Evolutionary conservation across 1,139 yeast species (phyloP).

Genomic region (Suhomyces guaymorum): DNA sequence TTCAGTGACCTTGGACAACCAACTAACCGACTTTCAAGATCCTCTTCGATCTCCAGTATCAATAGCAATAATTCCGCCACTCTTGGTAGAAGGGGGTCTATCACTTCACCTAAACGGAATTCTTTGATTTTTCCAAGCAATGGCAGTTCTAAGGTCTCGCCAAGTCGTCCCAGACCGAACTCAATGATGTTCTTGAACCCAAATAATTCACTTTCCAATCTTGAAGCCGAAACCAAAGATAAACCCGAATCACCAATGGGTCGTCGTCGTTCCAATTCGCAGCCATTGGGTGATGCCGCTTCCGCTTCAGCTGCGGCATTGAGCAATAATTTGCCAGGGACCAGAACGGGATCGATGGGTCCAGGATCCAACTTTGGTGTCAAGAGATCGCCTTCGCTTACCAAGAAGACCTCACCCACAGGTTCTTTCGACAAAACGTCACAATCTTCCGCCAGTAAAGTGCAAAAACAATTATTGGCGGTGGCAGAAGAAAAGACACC

Average conservation of each 20-base stretch:
- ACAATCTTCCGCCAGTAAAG: slow-evolving; percentile 14
- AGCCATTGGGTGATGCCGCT: slow-evolving; percentile 31
- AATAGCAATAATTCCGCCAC: slow-evolving; percentile 17
- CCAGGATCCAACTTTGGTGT: too few relatives aligned
- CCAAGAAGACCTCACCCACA: slow-evolving; percentile 12
- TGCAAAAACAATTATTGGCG: slow-evolving; percentile 20
- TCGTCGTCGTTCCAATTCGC: slow-evolving; percentile 43
- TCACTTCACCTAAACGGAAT: slow-evolving; percentile 24
- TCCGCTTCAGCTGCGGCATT: slow-evolving; percentile 43
- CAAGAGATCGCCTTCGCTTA: slow-evolving; percentile 18
- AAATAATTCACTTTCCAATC: slow-evolving; percentile 23
- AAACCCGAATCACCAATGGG: slow-evolving; percentile 17
- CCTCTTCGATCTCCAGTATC: slow-evolving; percentile 22
- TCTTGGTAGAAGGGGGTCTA: slow-evolving; percentile 19
- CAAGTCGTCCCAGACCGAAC: slow-evolving; percentile 24
- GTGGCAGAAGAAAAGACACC: slow-evolving; percentile 27
- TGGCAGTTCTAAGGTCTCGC: slow-evolving; percentile 6
- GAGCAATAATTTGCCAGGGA: slow-evolving; percentile 12
- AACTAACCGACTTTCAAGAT: slow-evolving; percentile 25
- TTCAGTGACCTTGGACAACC: slow-evolving; percentile 16
- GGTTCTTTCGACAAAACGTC: slow-evolving; percentile 4
- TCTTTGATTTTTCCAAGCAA: slow-evolving; percentile 15
- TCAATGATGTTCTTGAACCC: slow-evolving; percentile 31
- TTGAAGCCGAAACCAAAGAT: slow-evolving; percentile 12
- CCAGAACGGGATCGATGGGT: slow-evolving; percentile 1